A percentile compares a stretch with the other conserved stretches of the same genome.
phyloP scores from a whole-genome alignment of 2,329 filamentous ascomycete species.

The Alternaria conjuncta region DNA sequence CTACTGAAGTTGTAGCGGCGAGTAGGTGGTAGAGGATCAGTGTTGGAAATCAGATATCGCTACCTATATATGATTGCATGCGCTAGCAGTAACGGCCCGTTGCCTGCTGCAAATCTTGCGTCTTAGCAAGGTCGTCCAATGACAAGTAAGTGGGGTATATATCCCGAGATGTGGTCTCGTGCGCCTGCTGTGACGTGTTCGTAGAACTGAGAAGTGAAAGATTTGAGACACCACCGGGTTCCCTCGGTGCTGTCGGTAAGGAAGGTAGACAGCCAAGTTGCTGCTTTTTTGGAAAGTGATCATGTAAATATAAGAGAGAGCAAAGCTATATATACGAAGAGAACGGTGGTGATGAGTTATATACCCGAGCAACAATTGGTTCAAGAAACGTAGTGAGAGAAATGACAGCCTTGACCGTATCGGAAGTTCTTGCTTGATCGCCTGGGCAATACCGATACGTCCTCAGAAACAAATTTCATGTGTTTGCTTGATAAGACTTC shows the following conservation, averaged over 20 bases:
- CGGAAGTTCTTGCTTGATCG: neutral
- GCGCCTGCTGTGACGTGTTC: neutral
- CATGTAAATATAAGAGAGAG: neutral
- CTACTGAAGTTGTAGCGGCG: neutral
- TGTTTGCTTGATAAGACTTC: neutral
- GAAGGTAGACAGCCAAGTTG: neutral
- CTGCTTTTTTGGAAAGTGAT: neutral
- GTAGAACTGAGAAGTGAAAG: constrained; percentile 5
- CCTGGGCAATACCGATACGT: neutral
- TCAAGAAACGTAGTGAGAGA: neutral
- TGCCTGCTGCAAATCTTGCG: neutral
- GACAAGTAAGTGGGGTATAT: neutral
- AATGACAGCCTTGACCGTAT: neutral
- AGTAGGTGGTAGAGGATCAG: neutral
- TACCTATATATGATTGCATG: neutral
- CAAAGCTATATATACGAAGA: neutral
- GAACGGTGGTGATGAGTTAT: neutral
- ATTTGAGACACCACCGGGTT: neutral
- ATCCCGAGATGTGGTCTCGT: neutral
- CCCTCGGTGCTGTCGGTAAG: neutral
- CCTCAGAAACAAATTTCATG: neutral
- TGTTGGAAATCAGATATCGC: neutral
- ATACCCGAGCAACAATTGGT: neutral
- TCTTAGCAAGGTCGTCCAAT: neutral
- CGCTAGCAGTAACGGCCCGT: neutral